Evolutionary conservation across 2,329 filamentous ascomycete species (phyloP), one percentile per base, ranked within the genome.

Genomic region (Talaromyces sp.): DNA sequence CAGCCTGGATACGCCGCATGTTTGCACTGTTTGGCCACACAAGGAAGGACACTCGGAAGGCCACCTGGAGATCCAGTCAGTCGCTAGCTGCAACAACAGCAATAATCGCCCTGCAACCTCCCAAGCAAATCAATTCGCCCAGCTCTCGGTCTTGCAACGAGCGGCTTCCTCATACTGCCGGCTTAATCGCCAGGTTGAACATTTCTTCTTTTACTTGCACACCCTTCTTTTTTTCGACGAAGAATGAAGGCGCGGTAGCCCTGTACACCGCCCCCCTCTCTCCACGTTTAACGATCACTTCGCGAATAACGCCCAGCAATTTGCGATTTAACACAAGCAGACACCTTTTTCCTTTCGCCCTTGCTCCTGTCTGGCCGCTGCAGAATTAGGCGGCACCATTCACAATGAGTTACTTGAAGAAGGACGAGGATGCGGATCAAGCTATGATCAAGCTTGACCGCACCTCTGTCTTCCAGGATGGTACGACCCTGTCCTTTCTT

Each of bases 391-490:
- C 63, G 66, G 68, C 70, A 66, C 65, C 64, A 65, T 64, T 19
- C 74, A 76, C 63, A 26, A 96, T 96, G 92, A 94, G 89, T 80
- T 96, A 94, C 85, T 88, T 93, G 83, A 99, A 99, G 83, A 97
- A 96, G 84, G 93, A 99, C 79, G 94, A 97, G 84, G 94, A 99
- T 82, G 91, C 88, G 74, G 93, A 97, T 75, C 86, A 88, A 75
- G 88, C 90, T 74, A 85, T 97, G 81, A 89, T 97, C 83, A 96
- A 93, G 85, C 91, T 97, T 72, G 94, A 99, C 81, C 89, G 95
- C 72, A 97, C 93, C 60, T 92, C 93, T 70, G 94, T 99, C 66
- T 97, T 97, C 78, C 94, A 97, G 82, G 94, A 99, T 88, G 94
- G 94, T 97, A 79, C 74, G 81, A 67, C 26, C 31, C 24, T 21